Base-by-base conservation (phyloP, 192 early-diverging fungal species). In the Dispira simplex region DNA sequence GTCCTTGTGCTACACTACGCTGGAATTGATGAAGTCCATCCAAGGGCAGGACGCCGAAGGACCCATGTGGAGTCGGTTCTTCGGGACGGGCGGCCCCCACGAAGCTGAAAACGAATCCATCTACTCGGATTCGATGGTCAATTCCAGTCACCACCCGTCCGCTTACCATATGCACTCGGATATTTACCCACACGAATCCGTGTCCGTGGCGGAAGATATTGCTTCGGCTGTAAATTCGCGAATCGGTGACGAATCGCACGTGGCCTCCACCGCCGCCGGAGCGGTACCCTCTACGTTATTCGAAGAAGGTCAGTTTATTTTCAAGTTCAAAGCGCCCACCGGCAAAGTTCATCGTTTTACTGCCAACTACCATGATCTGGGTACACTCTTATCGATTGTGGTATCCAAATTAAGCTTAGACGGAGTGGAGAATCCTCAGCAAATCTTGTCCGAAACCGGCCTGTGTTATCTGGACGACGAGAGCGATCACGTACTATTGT, bases 381-480 rank as follows among this genome's bases (percentile, higher is more conserved):
- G 72, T 26, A 63, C 63, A 21, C 77, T 89, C 43, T 75, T 79
- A 45, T 71, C 76, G 18, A 78, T 73, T 0, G 81, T 87, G 39
- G 66, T 76, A 46, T 73, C 77, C 49, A 86, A 86, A 65, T 77
- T 81, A 63, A 64, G 79, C 28, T 69, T 75, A 10, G 84, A 86
- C 67, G 79, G 83, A 26, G 67, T 79, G 39, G 71, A 65, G 27
- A 71, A 78, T 21, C 70, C 73, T 6, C 68, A 75, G 64, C 63
- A 49, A 43, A 71, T 68, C 64, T 68, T 67, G 64, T 74, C 68
- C 67, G 75, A 71, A 75, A 73, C 66, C 51, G 75, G 77, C 70
- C 67, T 92, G 43, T 85, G 84, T 1, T 98, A 94, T 67, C 70
- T 90, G 63, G 95, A 98, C 67, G 95, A 98, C 63, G 95, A 98